Base-by-base conservation (phyloP, 257 asterid species). In the Ligustrum vulgare region DNA sequence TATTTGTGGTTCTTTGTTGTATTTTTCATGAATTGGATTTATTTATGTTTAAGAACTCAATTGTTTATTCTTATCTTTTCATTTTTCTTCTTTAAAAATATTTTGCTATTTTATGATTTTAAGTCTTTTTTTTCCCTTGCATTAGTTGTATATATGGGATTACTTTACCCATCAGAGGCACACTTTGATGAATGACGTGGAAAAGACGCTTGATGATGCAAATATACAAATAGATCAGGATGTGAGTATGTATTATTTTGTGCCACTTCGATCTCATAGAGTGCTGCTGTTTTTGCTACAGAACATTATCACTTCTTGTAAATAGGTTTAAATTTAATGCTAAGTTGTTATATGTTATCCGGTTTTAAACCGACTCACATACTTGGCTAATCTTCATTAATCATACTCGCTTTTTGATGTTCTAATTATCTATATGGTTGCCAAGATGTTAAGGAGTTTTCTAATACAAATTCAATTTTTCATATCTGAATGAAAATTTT, bases 141-240 rank as follows among this genome's bases (percentile, higher is more conserved):
- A 37, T 84, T 41, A 95, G 99, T 96, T 90, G 45, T 84, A 73
- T 74, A 86, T 95, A 80, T 95, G 98, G 97, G 98, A 95, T 79
- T 93, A 93, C 86, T 90, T 88, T 77, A 90, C 94, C 80, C 96
- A 87, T 71, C 91, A 83, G 71, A 95, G 87, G 82, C 98, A 95
- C 81, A 87, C 97, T 49, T 80, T 95, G 91, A 90, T 94, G 98
- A 90, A 83, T 80, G 97, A 95, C 83, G 86, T 95, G 96, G 98
- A 87, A 67, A 95, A 91, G 86, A 89, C 96, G 4, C 97, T 95
- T 51, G 97, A 89, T 81, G 96, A 93, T 86, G 97, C 98, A 72
- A 95, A 95, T 83, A 91, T 95, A 77, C 99, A 95, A 85, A 95
- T 95, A 97, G 99, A 93, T 86, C 98, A 95, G 91, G 98, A 93